phyloP scores from a whole-genome alignment of 176 grass and related monocot genomes.

The Secale cereale region DNA sequence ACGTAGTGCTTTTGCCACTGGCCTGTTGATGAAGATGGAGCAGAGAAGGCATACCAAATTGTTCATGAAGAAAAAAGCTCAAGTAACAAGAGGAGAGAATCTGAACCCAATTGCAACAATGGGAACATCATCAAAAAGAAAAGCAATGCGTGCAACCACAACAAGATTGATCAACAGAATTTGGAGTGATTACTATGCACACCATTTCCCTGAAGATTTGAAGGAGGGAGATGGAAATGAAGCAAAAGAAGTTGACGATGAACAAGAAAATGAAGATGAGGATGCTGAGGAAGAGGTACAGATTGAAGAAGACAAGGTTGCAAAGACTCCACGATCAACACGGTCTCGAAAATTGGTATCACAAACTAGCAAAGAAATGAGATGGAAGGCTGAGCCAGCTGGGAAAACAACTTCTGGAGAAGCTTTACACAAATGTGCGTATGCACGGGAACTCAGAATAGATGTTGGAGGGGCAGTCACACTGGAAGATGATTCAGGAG shows the following conservation, averaged over 20 bases:
- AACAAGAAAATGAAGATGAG: slow-evolving; percentile 68
- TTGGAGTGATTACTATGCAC: slow-evolving; percentile 85
- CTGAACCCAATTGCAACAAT: slow-evolving; percentile 85
- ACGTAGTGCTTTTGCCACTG: slow-evolving; percentile 79
- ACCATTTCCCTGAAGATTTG: slow-evolving; percentile 79
- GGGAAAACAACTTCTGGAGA: slow-evolving; percentile 61
- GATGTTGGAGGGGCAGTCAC: slow-evolving; percentile 44
- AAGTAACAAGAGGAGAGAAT: slow-evolving; percentile 63
- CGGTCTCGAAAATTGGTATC: slow-evolving; percentile 46
- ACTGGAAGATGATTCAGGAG: slow-evolving; percentile 73
- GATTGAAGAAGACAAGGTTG: slow-evolving; percentile 34
- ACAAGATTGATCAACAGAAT: slow-evolving; percentile 81
- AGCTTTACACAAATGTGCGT: slow-evolving; percentile 50
- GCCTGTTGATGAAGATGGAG: slow-evolving; percentile 82
- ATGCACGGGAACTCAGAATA: slow-evolving; percentile 58
- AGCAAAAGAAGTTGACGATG: slow-evolving; percentile 71
- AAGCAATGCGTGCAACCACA: slow-evolving; percentile 95
- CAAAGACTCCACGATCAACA: slow-evolving; percentile 35
- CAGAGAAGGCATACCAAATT: slow-evolving; percentile 83
- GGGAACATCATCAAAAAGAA: slow-evolving; percentile 55
- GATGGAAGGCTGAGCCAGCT: slow-evolving; percentile 58
- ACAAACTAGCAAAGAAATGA: slow-evolving; percentile 52
- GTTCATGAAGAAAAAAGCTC: slow-evolving; percentile 77
- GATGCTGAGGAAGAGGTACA: slow-evolving; percentile 59
- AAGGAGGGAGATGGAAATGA: slow-evolving; percentile 56